Evolutionary conservation across 2,329 filamentous ascomycete species (phyloP).

Genomic region (Fusarium floridanum): DNA sequence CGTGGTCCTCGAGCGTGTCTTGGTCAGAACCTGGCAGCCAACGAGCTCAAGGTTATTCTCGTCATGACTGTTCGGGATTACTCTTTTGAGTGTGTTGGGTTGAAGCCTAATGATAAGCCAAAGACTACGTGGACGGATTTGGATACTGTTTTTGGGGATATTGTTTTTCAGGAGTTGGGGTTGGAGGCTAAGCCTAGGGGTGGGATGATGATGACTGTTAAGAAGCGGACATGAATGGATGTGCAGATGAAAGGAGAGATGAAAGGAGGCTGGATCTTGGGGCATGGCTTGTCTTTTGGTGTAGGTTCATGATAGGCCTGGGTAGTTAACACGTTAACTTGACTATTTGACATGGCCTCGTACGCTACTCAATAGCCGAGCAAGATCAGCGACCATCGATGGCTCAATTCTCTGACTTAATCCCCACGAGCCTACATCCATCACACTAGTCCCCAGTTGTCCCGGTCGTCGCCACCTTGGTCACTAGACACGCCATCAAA

Average conservation of each 20-base stretch:
- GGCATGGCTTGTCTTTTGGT: background rate
- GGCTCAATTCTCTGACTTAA: background rate
- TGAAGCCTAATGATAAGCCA: slow-evolving; percentile 21
- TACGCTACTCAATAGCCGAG: background rate
- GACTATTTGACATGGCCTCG: background rate
- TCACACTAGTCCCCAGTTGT: too few relatives aligned
- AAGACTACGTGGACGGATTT: slow-evolving; percentile 40
- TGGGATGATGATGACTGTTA: slow-evolving; percentile 43
- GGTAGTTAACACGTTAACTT: background rate
- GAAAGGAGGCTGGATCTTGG: background rate
- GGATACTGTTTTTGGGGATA: slow-evolving; percentile 43
- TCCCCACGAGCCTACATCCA: background rate
- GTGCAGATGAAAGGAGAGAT: too few relatives aligned
- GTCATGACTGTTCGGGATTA: slow-evolving; percentile 42
- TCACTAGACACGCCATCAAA: background rate
- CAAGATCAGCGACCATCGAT: background rate
- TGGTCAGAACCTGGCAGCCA: slow-evolving; percentile 52
- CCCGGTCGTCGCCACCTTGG: too few relatives aligned
- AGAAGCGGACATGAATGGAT: background rate
- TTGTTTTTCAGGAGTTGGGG: slow-evolving; percentile 37
- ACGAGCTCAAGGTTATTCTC: slow-evolving; percentile 50
- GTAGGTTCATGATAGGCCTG: background rate
- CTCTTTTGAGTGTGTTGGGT: slow-evolving; percentile 41
- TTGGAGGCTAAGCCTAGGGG: slow-evolving; percentile 38
- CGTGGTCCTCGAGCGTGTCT: slow-evolving; percentile 53